These are phyloP conservation scores for Polysphondylium violaceum DNA, from an alignment of 78 protist genomes.

Conservation along the genomic window DNA sequence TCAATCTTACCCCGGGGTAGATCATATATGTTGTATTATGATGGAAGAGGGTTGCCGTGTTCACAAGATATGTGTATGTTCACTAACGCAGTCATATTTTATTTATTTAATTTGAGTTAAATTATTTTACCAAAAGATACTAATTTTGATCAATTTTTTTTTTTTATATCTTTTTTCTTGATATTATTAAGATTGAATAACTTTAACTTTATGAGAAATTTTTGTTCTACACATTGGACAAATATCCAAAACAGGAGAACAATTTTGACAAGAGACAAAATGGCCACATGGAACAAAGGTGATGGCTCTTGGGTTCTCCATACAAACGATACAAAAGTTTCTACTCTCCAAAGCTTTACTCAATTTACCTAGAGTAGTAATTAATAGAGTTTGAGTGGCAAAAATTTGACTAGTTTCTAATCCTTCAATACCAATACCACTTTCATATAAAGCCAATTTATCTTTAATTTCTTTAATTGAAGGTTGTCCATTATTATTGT, in stretches of 20 bases:
- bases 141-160: too few species aligned
- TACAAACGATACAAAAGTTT: neutral
- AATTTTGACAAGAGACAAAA: neutral
- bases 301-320: neutral
- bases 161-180: too few species aligned
- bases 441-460: neutral
- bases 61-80: too few species aligned
- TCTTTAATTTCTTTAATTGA: neutral
- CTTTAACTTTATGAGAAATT: constrained; percentile 5
- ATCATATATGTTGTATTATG: too few species aligned
- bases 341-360: neutral
- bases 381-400: neutral
- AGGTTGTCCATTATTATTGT: neutral
- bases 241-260: neutral
- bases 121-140: too few species aligned
- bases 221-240: constrained; percentile 27
- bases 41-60: too few species aligned
- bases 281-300: constrained; percentile 36
- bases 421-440: neutral
- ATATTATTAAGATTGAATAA: neutral
- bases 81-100: too few species aligned
- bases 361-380: neutral
- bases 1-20: too few species aligned
- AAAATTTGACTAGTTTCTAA: neutral
- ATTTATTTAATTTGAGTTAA: too few species aligned